Evolutionary conservation across 805 yeast genomes (phyloP).

Genomic region (Ogataea methylovora): DNA sequence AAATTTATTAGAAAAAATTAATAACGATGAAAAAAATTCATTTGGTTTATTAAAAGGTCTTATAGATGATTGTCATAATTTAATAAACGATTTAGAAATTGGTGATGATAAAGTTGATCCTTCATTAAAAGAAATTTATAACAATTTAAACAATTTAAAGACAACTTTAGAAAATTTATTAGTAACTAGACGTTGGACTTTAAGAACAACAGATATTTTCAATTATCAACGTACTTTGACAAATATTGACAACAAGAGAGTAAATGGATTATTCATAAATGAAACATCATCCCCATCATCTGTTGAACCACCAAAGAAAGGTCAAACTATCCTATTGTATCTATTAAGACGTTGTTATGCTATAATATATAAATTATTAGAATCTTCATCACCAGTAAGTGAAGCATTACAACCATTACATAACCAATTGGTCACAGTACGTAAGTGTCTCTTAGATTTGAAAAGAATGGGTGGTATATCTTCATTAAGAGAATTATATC

Average conservation of each 20-base stretch:
- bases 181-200: conserved; percentile 94
- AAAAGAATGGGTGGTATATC: conserved; percentile 90
- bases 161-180: conserved; percentile 72
- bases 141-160: conserved; percentile 57
- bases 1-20: conserved; percentile 12
- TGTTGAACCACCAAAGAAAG: conserved; percentile 37
- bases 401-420: conserved; percentile 91
- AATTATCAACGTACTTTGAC: conserved; percentile 69
- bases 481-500: conserved; percentile 83
- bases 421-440: conserved; percentile 86
- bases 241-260: conserved; percentile 65
- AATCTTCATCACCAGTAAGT: conserved; percentile 90
- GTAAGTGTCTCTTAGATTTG: conserved; percentile 83
- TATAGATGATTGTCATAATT: conserved; percentile 74
- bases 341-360: conserved; percentile 87
- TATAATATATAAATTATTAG: conserved; percentile 78
- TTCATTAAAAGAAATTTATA: conserved; percentile 52
- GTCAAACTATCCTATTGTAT: conserved; percentile 61
- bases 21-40: conserved; percentile 19
- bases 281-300: too few relatives aligned
- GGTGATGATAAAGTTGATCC: conserved; percentile 39
- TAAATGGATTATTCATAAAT: conserved; percentile 45
- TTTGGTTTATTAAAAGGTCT: conserved; percentile 61
- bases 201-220: conserved; percentile 92
- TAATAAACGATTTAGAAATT: conserved; percentile 59